Evolutionary conservation across 2,329 filamentous ascomycete genomes (phyloP), one percentile per base, ranked within the genome.

Genomic region (Talaromyces sp.): DNA sequence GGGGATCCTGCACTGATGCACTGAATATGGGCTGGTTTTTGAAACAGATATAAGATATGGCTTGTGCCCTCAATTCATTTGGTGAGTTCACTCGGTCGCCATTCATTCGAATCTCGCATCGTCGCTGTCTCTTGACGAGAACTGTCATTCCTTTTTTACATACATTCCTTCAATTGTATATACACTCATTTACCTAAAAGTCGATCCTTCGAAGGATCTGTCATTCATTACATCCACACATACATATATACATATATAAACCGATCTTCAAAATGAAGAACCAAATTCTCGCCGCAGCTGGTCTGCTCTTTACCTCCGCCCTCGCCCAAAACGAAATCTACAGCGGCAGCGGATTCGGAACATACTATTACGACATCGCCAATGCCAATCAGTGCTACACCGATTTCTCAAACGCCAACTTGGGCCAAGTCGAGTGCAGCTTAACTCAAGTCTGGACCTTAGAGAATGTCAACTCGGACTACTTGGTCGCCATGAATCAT

Each of bases 401-500:
- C 14, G 58, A 65, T 45, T 65, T 65, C 16, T 56, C 58, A 2
- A 31, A 14, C 22, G 48, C 48, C 19, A 65, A 65, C 41, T 3
- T 6, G 10, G 63, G 63, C 16, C 63, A 65, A 33, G 63, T 65
- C 8, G 63, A 65, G 35, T 65, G 63, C 63, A 65, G 63, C 50
- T 50, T 65, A 24, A 65, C 63, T 19, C 63, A 65, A n/a, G 58
- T 58, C 19, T 65, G 59, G 45, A 62, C 63, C 8, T 39, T 65
- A 41, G 48, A 62, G n/a, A 45, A 65, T 14, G 63, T 65, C 63
- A 50, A 50, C 50, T 62, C 63, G 6, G 58, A 65, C 24, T 65
- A 65, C 59, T 39, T 65, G 19, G 63, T 65, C 3, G 63, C 63
- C 58, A 65, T 65, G 63, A 65, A 65, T 58, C 63, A 65, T 22